Conservation (phyloP, 2,329 filamentous ascomycete species). For the Didymella pomorum region DNA sequence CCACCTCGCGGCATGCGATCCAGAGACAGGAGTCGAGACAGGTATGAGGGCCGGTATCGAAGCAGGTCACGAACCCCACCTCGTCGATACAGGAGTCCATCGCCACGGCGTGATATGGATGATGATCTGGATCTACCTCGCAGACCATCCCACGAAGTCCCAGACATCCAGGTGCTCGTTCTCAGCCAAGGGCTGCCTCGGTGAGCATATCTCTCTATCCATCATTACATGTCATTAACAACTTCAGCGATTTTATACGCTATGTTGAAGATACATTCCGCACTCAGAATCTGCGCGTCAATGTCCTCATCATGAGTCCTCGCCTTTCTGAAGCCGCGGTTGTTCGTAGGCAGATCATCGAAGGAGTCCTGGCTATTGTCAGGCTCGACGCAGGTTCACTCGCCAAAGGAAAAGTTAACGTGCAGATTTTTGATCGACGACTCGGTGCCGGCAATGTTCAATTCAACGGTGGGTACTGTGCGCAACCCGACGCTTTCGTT, state of each 20-base stretch:
- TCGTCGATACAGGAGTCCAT: slow-evolving; percentile 72
- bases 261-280: slow-evolving; percentile 83
- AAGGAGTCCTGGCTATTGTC: slow-evolving; percentile 86
- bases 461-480: slow-evolving; percentile 68
- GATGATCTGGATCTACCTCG: slow-evolving; percentile 75
- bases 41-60: slow-evolving; percentile 59
- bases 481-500: background rate
- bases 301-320: slow-evolving; percentile 81
- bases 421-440: slow-evolving; percentile 86
- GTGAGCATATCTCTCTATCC: slow-evolving; percentile 26
- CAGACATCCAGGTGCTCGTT: slow-evolving; percentile 88
- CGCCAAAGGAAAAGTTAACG: slow-evolving; percentile 73
- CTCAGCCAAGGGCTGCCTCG: slow-evolving; percentile 70
- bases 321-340: slow-evolving; percentile 79
- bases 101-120: slow-evolving; percentile 67
- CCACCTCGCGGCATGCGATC: slow-evolving; percentile 48
- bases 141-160: slow-evolving; percentile 76
- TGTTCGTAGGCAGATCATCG: slow-evolving; percentile 83
- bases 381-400: slow-evolving; percentile 77
- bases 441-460: slow-evolving; percentile 76
- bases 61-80: slow-evolving; percentile 74
- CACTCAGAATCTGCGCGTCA: slow-evolving; percentile 73
- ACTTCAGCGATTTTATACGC: slow-evolving; percentile 72
- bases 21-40: slow-evolving; percentile 54
- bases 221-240: slow-evolving; percentile 6